Conservation (phyloP, 176 grass and related monocot genomes). For the Juncus effusus region DNA sequence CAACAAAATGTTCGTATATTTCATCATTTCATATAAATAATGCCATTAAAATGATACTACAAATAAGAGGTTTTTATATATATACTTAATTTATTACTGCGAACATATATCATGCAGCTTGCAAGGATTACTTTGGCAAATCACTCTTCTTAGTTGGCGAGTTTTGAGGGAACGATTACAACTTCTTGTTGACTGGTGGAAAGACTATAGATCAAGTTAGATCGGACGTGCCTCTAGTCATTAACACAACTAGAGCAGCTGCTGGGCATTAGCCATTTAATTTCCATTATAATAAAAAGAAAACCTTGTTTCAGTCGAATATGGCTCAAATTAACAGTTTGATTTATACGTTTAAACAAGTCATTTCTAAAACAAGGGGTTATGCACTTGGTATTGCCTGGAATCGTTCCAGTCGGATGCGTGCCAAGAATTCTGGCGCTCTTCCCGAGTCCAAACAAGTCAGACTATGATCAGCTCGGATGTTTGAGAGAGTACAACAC, state of each 20-base stretch:
- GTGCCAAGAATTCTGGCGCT: constrained; percentile 17
- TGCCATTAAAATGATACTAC: not conserved
- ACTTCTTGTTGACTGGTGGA: constrained; percentile 12
- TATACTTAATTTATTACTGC: not conserved
- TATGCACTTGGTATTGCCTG: constrained; percentile 30
- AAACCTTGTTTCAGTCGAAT: not conserved
- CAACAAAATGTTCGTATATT: constrained; percentile 22
- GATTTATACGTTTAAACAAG: constrained; percentile 6
- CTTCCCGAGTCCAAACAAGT: constrained; percentile 3
- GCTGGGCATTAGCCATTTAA: constrained; percentile 13
- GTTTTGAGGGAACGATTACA: constrained; percentile 31
- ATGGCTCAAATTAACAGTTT: not conserved
- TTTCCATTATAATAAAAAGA: not conserved
- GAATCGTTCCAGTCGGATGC: constrained; percentile 31
- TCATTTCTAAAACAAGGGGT: constrained; percentile 27
- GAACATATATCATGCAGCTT: constrained; percentile 4
- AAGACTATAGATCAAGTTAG: constrained; percentile 22
- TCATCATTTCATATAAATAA: not conserved
- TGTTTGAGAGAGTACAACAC: constrained; percentile 29
- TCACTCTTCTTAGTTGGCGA: constrained; percentile 30
- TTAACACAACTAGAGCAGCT: constrained; percentile 11
- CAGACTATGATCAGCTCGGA: constrained; percentile 28
- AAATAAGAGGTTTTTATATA: not conserved
- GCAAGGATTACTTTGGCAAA: constrained; percentile 27
- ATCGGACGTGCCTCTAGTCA: constrained; percentile 20